Evolutionary conservation across 768 basidiomycete species (phyloP).

Genomic region (Sarcomyxa edulis): DNA sequence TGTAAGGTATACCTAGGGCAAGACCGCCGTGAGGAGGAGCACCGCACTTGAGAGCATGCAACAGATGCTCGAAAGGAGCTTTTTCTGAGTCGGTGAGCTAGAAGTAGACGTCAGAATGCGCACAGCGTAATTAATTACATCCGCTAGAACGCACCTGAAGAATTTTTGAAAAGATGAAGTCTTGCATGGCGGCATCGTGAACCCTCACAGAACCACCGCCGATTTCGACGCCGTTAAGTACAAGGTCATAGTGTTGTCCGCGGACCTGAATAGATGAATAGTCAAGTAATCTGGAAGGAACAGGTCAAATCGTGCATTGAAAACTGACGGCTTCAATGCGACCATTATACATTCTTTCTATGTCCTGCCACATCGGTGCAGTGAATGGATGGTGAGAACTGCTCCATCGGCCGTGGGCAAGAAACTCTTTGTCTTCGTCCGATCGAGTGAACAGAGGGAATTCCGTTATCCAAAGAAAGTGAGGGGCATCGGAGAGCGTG

Average conservation of each 20-base stretch:
- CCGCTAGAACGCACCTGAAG: conserved; percentile 55
- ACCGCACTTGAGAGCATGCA: conserved; percentile 83
- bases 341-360: conserved; percentile 69
- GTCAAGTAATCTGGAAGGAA: conserved; percentile 6
- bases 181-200: conserved; percentile 85
- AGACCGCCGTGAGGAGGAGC: conserved; percentile 96
- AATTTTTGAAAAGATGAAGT: conserved; percentile 70
- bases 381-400: conserved; percentile 96
- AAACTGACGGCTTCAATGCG: conserved; percentile 49
- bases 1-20: conserved; percentile 60
- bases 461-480: conserved; percentile 94
- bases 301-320: conserved; percentile 3
- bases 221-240: conserved; percentile 90
- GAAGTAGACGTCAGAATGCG: conserved; percentile 9
- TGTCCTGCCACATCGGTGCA: conserved; percentile 89
- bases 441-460: conserved; percentile 88
- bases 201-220: conserved; percentile 92
- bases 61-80: conserved; percentile 73
- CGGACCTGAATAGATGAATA: conserved; percentile 56
- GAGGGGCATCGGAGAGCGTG: conserved; percentile 50
- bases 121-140: conserved; percentile 7
- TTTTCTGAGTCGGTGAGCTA: conserved; percentile 75
- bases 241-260: conserved; percentile 95
- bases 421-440: conserved; percentile 82
- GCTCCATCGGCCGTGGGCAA: conserved; percentile 86